Evolutionary conservation across 306 rosid species (phyloP).

Genomic region (Rosa multiflora): DNA sequence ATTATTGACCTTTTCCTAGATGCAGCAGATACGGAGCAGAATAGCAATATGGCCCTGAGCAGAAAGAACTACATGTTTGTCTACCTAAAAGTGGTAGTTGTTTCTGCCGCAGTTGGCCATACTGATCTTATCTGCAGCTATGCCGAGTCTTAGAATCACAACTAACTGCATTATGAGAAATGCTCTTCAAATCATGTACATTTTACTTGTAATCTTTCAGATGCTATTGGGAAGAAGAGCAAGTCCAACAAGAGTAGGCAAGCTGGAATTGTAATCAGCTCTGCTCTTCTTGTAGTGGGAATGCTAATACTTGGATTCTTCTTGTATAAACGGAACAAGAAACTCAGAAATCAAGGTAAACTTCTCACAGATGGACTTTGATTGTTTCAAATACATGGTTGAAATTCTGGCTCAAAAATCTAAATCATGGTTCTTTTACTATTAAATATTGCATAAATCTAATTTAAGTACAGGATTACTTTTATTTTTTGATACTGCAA

Average conservation of each 20-base stretch:
- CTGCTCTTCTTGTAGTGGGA: neutral
- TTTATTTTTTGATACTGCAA: neutral
- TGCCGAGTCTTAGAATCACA: neutral
- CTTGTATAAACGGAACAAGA: neutral
- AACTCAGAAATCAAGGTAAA: conserved; percentile 5
- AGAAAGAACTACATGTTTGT: neutral
- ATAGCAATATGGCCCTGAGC: neutral
- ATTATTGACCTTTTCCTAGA: neutral
- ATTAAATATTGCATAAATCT: neutral
- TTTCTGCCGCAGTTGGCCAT: neutral
- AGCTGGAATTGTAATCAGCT: conserved; percentile 9
- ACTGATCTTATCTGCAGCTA: neutral
- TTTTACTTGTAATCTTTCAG: neutral
- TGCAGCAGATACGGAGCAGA: neutral
- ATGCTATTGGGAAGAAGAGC: neutral
- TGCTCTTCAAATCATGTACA: no score
- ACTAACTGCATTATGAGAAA: neutral
- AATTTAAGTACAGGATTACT: neutral
- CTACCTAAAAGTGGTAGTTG: neutral
- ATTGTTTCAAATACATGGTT: neutral
- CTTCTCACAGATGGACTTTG: neutral
- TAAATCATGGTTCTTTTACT: neutral
- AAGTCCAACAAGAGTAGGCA: neutral
- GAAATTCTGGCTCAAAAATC: neutral
- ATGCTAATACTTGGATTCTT: neutral